A percentile compares a stretch with the other conserved stretches of the same genome.
Evolutionary conservation across 2,329 filamentous ascomycete species (phyloP).

Genomic region (Catunica adiposa): DNA sequence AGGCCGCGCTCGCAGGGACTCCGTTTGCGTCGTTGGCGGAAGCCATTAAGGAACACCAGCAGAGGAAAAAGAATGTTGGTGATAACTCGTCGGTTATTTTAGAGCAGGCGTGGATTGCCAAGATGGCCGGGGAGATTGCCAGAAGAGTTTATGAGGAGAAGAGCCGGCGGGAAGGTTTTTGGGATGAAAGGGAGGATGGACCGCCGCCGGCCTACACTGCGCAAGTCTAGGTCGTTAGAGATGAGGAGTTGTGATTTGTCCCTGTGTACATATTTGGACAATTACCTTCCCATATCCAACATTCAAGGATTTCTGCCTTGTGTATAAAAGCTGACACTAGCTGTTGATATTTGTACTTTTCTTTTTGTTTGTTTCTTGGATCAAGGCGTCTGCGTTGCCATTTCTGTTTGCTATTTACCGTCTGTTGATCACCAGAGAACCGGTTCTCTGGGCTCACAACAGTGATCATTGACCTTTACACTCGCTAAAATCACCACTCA

Average conservation of each 20-base stretch:
- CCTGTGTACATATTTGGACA: conserved; percentile 1
- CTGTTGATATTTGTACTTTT: not conserved
- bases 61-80: conserved; percentile 20
- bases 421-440: conserved; percentile 3
- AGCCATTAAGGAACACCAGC: conserved; percentile 12
- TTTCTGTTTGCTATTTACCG: not conserved
- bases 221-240: not conserved
- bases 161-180: conserved; percentile 33
- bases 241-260: not conserved
- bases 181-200: conserved; percentile 38
- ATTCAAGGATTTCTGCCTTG: not conserved
- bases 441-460: not conserved
- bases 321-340: not conserved
- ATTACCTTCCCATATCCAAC: not conserved
- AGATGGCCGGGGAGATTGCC: conserved; percentile 88
- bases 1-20: not conserved
- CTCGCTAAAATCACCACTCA: not conserved
- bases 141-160: conserved; percentile 80
- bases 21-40: conserved; percentile 10
- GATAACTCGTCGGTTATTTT: conserved; percentile 45
- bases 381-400: not conserved
- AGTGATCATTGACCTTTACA: not conserved
- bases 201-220: conserved; percentile 48
- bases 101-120: conserved; percentile 74
- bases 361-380: not conserved